A percentile compares a stretch with the other conserved stretches of the same genome.
These are phyloP conservation scores for Camelina laxa DNA, from an alignment of 345 rosid genomes.

Conservation along the genomic window DNA sequence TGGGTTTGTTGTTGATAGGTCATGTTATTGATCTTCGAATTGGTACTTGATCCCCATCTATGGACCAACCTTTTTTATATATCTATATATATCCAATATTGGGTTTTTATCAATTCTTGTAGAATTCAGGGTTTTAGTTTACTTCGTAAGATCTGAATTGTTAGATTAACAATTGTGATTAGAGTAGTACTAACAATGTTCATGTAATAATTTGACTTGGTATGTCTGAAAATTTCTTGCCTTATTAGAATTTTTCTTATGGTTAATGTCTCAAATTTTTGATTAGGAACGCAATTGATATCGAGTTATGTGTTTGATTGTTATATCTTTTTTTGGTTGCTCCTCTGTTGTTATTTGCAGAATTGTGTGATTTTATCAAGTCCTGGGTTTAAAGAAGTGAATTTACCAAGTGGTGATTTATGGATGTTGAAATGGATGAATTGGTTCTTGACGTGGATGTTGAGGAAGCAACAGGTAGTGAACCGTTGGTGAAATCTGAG, in stretches of 20 bases:
- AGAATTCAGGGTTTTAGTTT: constrained; percentile 29
- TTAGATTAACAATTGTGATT: constrained; percentile 4
- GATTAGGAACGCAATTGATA: constrained; percentile 5
- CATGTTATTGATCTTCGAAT: constrained; percentile 37
- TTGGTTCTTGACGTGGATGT: constrained; percentile 48
- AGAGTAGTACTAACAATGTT: background rate
- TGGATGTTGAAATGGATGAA: constrained; percentile 60
- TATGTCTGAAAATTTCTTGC: constrained; percentile 11
- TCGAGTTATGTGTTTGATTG: background rate
- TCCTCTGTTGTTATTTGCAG: background rate
- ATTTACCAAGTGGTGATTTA: constrained; percentile 27
- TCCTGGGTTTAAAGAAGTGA: constrained; percentile 33
- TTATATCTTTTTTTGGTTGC: background rate
- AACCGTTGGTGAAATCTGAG: constrained; percentile 48
- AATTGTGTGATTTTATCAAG: constrained; percentile 19
- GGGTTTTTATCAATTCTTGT: constrained; percentile 34
- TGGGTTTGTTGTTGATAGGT: constrained; percentile 44
- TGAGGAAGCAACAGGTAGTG: constrained; percentile 44
- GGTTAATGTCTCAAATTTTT: background rate
- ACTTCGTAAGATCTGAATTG: constrained; percentile 24
- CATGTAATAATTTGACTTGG: constrained; percentile 4
- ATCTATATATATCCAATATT: background rate
- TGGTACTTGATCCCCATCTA: constrained; percentile 41
- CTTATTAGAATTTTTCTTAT: constrained; percentile 16
- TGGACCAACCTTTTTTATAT: constrained; percentile 39